Evolutionary conservation across 441 rosid genomes (phyloP).

Genomic region (Heliophila coronopifolia): DNA sequence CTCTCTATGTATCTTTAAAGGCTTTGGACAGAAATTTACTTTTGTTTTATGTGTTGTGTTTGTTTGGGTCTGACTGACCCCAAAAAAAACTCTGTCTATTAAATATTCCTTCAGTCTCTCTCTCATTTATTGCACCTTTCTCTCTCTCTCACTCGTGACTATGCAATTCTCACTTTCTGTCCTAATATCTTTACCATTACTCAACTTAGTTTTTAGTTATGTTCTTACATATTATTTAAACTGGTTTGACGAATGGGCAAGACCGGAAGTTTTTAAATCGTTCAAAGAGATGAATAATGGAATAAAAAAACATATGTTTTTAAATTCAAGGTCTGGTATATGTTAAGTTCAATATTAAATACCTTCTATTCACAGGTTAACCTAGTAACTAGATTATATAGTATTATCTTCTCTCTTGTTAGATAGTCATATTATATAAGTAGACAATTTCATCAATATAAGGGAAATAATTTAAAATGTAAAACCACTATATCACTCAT

Average conservation of each 20-base stretch:
- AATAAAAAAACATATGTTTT: background rate
- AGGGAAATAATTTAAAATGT: too few species aligned
- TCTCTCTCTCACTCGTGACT: conserved; percentile 48
- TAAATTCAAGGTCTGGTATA: background rate
- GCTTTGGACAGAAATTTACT: conserved; percentile 38
- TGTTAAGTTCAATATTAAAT: too few species aligned
- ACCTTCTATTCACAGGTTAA: background rate
- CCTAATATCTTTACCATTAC: conserved; percentile 24
- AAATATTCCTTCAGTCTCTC: conserved; percentile 56
- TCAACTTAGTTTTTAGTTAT: background rate
- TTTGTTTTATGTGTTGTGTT: conserved; percentile 66
- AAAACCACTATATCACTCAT: too few species aligned
- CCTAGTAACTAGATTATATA: background rate
- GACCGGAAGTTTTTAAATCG: background rate
- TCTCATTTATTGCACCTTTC: conserved; percentile 28
- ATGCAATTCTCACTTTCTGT: conserved; percentile 33
- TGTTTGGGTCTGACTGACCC: conserved; percentile 30
- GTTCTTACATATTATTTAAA: background rate
- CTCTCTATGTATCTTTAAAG: conserved; percentile 21
- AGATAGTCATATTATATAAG: background rate
- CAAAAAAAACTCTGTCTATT: conserved; percentile 30
- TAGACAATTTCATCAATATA: background rate
- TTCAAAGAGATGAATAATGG: background rate
- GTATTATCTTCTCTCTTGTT: background rate
- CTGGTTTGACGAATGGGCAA: background rate